Percentiles rank a stretch among this genome's conserved stretches.
Conservation (phyloP, 2,329 filamentous ascomycete genomes). For the Dothideomycetes sp. region DNA sequence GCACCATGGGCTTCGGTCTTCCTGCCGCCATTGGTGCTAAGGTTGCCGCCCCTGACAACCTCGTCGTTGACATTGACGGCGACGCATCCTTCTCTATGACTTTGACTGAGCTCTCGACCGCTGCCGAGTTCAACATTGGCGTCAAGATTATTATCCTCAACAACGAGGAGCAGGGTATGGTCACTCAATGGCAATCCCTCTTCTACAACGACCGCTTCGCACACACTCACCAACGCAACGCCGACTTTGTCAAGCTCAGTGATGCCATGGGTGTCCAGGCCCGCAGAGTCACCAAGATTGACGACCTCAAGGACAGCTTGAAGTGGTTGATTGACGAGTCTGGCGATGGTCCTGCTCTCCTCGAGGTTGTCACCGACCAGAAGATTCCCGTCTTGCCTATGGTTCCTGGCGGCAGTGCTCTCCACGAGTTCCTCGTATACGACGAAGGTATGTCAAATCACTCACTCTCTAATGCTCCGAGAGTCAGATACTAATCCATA, state of each 20-base stretch:
- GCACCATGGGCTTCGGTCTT: constrained; percentile 92
- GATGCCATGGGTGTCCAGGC: constrained; percentile 84
- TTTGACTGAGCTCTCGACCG: constrained; percentile 84
- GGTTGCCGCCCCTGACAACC: constrained; percentile 67
- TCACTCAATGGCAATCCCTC: constrained; percentile 95
- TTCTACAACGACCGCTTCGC: constrained; percentile 93
- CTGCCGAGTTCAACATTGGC: constrained; percentile 90
- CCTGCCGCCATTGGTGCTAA: constrained; percentile 93
- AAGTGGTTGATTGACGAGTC: constrained; percentile 69
- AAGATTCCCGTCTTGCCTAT: constrained; percentile 94
- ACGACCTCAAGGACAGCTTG: constrained; percentile 65
- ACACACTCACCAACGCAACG: constrained; percentile 89
- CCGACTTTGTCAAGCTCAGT: constrained; percentile 88
- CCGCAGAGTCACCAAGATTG: constrained; percentile 59
- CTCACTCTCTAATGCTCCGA: background rate
- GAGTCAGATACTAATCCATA: constrained; percentile 8
- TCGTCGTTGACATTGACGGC: constrained; percentile 93
- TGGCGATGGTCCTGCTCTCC: constrained; percentile 77
- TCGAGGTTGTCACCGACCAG: constrained; percentile 83
- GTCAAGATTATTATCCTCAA: constrained; percentile 92
- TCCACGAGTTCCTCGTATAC: constrained; percentile 90
- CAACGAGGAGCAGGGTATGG: constrained; percentile 98
- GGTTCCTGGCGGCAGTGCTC: constrained; percentile 76
- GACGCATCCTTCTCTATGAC: constrained; percentile 99
- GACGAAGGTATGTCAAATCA: constrained; percentile 53